phyloP scores from a whole-genome alignment of 306 rosid species.

The Betula pendula region DNA sequence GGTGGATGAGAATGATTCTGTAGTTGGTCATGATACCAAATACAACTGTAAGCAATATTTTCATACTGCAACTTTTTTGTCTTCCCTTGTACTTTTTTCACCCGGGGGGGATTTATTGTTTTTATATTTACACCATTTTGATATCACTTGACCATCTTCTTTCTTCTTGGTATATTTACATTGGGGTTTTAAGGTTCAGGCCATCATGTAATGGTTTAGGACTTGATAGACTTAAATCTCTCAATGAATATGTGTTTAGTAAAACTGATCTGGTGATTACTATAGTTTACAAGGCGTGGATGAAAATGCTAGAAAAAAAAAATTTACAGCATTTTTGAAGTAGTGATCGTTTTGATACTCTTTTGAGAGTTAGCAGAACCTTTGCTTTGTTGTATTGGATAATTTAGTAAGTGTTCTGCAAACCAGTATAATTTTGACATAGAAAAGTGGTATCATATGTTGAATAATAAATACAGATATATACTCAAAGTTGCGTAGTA shows the following conservation, averaged over 20 bases:
- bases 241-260: neutral
- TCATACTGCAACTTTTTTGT: constrained; percentile 3
- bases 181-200: neutral
- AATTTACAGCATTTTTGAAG: neutral
- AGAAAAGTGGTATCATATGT: too few relatives aligned
- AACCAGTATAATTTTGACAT: neutral
- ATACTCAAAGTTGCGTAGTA: neutral
- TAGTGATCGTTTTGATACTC: neutral
- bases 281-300: neutral
- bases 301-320: neutral
- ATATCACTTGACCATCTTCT: neutral
- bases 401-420: neutral
- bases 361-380: neutral
- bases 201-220: neutral
- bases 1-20: constrained; percentile 92
- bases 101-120: neutral
- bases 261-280: neutral
- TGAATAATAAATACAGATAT: neutral
- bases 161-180: neutral
- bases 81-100: neutral
- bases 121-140: neutral
- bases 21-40: constrained; percentile 92
- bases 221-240: neutral
- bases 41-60: constrained; percentile 74
- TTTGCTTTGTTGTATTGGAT: neutral